These are phyloP conservation scores for Brassica cretica DNA, from an alignment of 345 rosid genomes.

Conservation along the genomic window DNA sequence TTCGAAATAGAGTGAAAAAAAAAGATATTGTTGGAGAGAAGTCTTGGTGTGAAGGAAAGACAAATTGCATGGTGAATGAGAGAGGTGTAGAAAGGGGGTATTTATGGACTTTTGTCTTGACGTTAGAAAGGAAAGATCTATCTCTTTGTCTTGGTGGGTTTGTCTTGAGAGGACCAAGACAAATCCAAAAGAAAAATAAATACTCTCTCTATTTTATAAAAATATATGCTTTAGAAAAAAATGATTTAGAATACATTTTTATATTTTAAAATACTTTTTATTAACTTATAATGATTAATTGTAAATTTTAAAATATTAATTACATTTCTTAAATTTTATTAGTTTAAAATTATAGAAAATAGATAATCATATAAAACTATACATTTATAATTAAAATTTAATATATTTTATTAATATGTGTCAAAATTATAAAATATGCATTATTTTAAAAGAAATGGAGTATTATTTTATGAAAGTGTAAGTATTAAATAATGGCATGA, in stretches of 20 bases:
- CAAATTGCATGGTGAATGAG: conserved; percentile 36
- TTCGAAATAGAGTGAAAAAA: neutral
- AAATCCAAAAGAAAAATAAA: neutral
- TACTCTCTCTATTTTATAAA: no score
- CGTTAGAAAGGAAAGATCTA: conserved; percentile 4
- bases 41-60: conserved; percentile 31
- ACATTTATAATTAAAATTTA: no score
- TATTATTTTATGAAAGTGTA: neutral
- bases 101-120: conserved; percentile 38
- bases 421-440: no score
- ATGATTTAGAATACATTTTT: no score
- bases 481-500: neutral
- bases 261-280: no score
- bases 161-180: conserved; percentile 15
- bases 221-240: no score
- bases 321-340: no score
- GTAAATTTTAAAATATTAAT: no score
- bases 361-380: no score
- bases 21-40: conserved; percentile 21
- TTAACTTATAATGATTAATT: no score
- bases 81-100: conserved; percentile 20
- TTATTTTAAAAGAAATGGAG: neutral
- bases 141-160: conserved; percentile 27
- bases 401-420: no score
- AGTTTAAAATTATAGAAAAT: no score